Conservation (phyloP, 2,329 filamentous ascomycete species). For the Arthroderma sp. region DNA sequence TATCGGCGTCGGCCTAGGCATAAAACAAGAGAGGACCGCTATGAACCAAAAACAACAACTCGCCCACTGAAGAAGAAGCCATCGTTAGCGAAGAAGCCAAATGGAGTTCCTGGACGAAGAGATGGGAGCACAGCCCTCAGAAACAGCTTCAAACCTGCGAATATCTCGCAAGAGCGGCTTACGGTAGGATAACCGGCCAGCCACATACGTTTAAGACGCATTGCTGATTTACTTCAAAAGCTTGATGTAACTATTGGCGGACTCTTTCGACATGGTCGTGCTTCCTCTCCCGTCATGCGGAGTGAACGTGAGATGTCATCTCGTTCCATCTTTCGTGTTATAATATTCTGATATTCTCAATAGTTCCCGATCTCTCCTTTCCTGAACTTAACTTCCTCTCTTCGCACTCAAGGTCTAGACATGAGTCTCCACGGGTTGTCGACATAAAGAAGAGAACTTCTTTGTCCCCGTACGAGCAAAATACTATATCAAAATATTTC, state of each 20-base stretch:
- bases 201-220: neutral
- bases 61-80: constrained; percentile 13
- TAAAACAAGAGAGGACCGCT: constrained; percentile 47
- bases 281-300: constrained; percentile 23
- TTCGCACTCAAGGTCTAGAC: neutral
- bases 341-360: constrained; percentile 17
- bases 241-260: constrained; percentile 27
- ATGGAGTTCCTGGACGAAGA: constrained; percentile 15
- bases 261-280: constrained; percentile 28
- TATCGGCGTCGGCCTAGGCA: constrained; percentile 44
- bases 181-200: constrained; percentile 33
- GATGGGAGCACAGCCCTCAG: constrained; percentile 36
- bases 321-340: neutral
- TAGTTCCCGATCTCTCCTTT: constrained; percentile 42
- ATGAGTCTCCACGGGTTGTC: neutral
- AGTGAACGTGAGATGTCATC: constrained; percentile 14
- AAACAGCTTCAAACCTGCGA: constrained; percentile 44
- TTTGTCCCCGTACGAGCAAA: neutral
- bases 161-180: constrained; percentile 41
- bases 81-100: neutral
- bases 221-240: constrained; percentile 19
- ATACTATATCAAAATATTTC: neutral
- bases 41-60: constrained; percentile 34
- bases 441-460: neutral
- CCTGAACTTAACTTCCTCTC: constrained; percentile 41